These are phyloP conservation scores for Stramenopiles sp. DNA, from an alignment of 352 stramenopile species.

Conservation along the genomic window DNA sequence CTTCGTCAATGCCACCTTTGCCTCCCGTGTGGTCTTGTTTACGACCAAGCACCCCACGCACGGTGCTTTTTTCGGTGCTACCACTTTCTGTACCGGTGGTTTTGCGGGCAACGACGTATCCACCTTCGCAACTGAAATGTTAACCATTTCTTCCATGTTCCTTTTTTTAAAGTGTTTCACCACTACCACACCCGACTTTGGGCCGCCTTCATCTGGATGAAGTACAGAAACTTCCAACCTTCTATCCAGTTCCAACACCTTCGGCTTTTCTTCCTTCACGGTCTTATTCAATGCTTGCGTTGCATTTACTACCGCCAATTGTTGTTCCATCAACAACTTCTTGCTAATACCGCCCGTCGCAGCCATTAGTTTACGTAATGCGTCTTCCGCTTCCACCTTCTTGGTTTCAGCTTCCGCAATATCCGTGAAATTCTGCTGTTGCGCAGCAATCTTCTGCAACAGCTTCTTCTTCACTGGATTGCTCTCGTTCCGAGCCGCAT, in stretches of 20 bases:
- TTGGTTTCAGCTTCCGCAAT: constrained; percentile 8
- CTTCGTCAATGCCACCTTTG: constrained; percentile 5
- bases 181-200: not conserved
- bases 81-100: constrained; percentile 1
- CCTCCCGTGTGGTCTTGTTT: constrained; percentile 4
- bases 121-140: not conserved
- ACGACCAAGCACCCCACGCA: constrained; percentile 2
- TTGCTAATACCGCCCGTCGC: not conserved
- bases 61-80: constrained; percentile 2
- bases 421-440: not conserved
- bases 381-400: not conserved
- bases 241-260: not conserved
- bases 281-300: not conserved
- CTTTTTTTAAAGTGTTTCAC: constrained; percentile 4
- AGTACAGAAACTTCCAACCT: not conserved
- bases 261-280: not conserved
- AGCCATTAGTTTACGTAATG: not conserved
- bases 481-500: constrained; percentile 4
- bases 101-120: not conserved
- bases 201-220: not conserved
- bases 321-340: not conserved
- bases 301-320: not conserved
- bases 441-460: constrained; percentile 1
- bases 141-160: not conserved
- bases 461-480: constrained; percentile 6